phyloP scores from a whole-genome alignment of 768 basidiomycete species.

The Mycena latifolia region DNA sequence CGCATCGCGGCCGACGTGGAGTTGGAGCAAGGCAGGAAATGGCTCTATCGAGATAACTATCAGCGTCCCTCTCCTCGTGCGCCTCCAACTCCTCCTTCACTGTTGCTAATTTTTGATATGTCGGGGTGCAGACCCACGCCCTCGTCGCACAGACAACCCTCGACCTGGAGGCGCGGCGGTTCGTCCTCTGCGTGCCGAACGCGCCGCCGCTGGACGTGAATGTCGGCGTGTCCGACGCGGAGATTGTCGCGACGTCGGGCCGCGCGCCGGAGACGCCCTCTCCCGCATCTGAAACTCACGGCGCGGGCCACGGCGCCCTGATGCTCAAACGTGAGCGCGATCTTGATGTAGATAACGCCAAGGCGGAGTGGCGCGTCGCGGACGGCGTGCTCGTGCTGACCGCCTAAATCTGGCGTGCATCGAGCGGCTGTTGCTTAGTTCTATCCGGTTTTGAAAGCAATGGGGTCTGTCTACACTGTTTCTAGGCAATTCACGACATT shows the following conservation, averaged over 20 bases:
- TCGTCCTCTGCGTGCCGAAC: slow-evolving; percentile 64
- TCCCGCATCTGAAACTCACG: not conserved
- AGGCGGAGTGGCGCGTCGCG: slow-evolving; percentile 76
- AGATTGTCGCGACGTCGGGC: slow-evolving; percentile 52
- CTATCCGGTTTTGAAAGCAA: too few relatives aligned
- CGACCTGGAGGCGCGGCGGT: slow-evolving; percentile 73
- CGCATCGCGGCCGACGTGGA: slow-evolving; percentile 60
- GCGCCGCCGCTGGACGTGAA: slow-evolving; percentile 67
- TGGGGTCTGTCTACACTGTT: too few relatives aligned
- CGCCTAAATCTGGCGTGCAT: slow-evolving; percentile 40
- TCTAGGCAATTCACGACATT: too few relatives aligned
- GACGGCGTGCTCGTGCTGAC: slow-evolving; percentile 62
- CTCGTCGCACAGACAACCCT: slow-evolving; percentile 63
- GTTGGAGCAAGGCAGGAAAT: slow-evolving; percentile 58
- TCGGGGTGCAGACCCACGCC: slow-evolving; percentile 55
- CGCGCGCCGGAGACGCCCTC: slow-evolving; percentile 9
- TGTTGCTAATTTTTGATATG: not conserved
- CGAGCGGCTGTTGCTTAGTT: too few relatives aligned
- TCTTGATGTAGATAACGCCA: slow-evolving; percentile 72
- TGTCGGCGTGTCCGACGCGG: slow-evolving; percentile 66
- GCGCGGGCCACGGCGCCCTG: slow-evolving; percentile 41
- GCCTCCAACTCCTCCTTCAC: slow-evolving; percentile 41
- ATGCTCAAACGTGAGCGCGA: slow-evolving; percentile 68
- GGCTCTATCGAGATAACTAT: slow-evolving; percentile 62
- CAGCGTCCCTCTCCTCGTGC: slow-evolving; percentile 68